Evolutionary conservation across 768 basidiomycete species (phyloP).

Genomic region (Myochromella boudieri): DNA sequence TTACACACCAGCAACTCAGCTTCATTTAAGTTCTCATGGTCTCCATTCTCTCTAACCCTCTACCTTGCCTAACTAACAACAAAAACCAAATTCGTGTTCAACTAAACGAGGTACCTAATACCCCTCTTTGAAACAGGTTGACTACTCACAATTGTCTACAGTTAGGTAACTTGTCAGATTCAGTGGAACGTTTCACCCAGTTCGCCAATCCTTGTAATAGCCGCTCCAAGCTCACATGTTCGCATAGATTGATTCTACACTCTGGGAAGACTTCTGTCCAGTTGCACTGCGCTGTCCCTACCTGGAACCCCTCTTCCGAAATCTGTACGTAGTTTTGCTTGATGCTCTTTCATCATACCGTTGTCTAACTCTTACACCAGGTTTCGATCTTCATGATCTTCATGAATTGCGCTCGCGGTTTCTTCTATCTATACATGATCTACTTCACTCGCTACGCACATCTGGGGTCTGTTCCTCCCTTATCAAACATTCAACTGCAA

Average conservation of each 20-base stretch:
- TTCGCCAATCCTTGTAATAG: slow-evolving; percentile 27
- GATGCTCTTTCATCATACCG: not conserved
- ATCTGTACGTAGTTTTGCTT: slow-evolving; percentile 43
- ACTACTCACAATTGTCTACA: slow-evolving; percentile 21
- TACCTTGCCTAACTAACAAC: slow-evolving; percentile 22
- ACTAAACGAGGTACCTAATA: slow-evolving; percentile 35
- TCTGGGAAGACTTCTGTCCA: slow-evolving; percentile 49
- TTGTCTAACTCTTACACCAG: too few species aligned
- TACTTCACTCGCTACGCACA: slow-evolving; percentile 57
- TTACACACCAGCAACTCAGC: not conserved
- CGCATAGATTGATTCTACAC: slow-evolving; percentile 44
- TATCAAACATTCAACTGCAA: slow-evolving; percentile 2
- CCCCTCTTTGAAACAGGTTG: not conserved
- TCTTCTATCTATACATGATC: slow-evolving; percentile 62
- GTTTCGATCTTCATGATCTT: slow-evolving; percentile 67
- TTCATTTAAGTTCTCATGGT: slow-evolving; percentile 18
- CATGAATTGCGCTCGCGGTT: slow-evolving; percentile 62
- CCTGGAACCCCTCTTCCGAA: slow-evolving; percentile 58
- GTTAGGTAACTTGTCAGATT: slow-evolving; percentile 54
- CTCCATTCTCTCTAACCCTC: slow-evolving; percentile 22
- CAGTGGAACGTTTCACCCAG: slow-evolving; percentile 64
- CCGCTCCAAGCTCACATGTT: not conserved
- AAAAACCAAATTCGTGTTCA: slow-evolving; percentile 21
- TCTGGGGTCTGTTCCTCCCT: slow-evolving; percentile 49
- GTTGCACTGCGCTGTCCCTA: slow-evolving; percentile 67